Base-by-base conservation (phyloP, 176 grass and related monocot species). In the Avena sativa region DNA sequence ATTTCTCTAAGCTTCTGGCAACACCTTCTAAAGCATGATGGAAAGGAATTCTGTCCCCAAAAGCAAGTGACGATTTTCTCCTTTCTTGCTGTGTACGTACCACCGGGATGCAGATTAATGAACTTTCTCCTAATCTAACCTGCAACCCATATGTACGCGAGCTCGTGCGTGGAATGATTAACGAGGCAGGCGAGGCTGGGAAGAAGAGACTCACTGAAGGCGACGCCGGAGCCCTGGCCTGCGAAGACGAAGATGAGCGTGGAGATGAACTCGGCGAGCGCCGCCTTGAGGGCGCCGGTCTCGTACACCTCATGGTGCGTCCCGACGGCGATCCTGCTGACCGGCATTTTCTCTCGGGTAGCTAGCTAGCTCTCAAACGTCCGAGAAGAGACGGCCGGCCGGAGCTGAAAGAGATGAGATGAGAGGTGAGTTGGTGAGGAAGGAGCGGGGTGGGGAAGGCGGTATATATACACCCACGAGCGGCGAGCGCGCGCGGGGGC, bases 161-260 rank as follows among this genome's bases (percentile, higher is more conserved):
- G 40, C 0, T 43, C 40, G 40, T 43, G 40, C 40, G 3, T 3
- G 20, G 20, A 17, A 13, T 0, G 4, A 47, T 13, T 20, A 10
- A 19, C 9, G 48, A 11, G 48, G 12, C 10, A 50, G 10, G 10
- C 9, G 48, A 50, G 55, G 15, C 55, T 57, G 0, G 10, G 47
- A 4, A 20, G 48, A 19, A 30, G 15, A 2, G 3, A 90, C 88
- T 83, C 83, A 99, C 97, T 81, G 85, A 91, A 99, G 86, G 97
- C 94, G 89, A 96, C 91, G 92, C 92, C 94, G 71, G 97, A 99
- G 80, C 97, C 97, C 80, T 94, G 92, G 87, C 97, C 92, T 55
- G 97, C 94, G 87, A 99, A 99, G 85, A 99, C 94, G 90, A 99
- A 99, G 90, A 99, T 96, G 89, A 99, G 84, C 83, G 97, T 99